Base-by-base conservation (phyloP, 139 green algal genomes). In the Chlamydomonas schloesseri region DNA sequence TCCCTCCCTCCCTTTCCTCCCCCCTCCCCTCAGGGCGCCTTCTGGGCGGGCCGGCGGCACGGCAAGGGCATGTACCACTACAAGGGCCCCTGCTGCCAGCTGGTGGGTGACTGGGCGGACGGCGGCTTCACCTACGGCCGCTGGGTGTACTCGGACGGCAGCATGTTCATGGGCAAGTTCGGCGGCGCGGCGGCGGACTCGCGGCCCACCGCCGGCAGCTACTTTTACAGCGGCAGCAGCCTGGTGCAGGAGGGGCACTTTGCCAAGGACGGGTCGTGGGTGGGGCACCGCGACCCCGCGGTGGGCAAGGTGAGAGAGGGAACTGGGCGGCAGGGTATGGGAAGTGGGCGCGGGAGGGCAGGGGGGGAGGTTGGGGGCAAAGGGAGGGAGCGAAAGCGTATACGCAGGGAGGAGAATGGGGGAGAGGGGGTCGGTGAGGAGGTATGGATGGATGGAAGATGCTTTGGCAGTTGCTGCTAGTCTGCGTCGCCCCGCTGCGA, bases 11-110 rank as follows among this genome's bases (percentile, higher is more conserved):
- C 68, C 34, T 33, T 33, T 33, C 34, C 34, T 33, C 13, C 36
- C 8, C 73, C 73, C n/a, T 6, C 17, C 2, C 73, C 14, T 34
- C 60, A 84, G 78, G 93, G 93, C 34, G 55, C 72, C 29, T 96
- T 95, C 78, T 65, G 87, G 46, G 72, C 84, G 17, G 88, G 88
- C 79, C 89, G 84, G 75, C 85, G 86, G 53, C 90, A 93, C 53
- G 88, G 90, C 37, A 69, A 73, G 21, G 91, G 91, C 36, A 91
- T 87, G 72, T 93, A 93, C 73, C 85, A 93, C 80, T 92, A 87
- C 83, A 91, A 90, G 84, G 84, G 50, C 4, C 75, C 65, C 36
- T 85, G 83, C 33, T 91, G 86, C 72, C 89, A 93, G 86, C 71
- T 93, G 53, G 86, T 93, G 50, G 89, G 89, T 34, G 81, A 91